A percentile compares a stretch with the other conserved stretches of the same genome.
Evolutionary conservation across 164 flowering plant species (phyloP).

Genomic region (Pachysandra terminalis): DNA sequence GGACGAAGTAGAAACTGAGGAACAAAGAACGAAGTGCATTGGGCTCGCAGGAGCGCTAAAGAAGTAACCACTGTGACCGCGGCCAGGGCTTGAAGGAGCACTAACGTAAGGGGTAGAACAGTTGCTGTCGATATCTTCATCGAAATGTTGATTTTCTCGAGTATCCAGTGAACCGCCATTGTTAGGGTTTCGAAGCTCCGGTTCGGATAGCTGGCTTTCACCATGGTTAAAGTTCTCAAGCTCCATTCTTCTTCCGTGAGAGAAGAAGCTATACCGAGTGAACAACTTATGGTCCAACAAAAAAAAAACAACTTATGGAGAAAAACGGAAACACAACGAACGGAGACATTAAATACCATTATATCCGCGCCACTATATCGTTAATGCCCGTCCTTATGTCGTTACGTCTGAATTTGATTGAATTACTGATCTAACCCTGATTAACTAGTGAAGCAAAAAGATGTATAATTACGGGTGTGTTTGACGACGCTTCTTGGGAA

Average conservation of each 20-base stretch:
- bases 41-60: slow-evolving; percentile 78
- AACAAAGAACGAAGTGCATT: slow-evolving; percentile 37
- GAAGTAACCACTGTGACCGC: slow-evolving; percentile 36
- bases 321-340: too few relatives aligned
- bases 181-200: slow-evolving; percentile 8
- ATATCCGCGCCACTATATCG: too few relatives aligned
- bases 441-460: too few relatives aligned
- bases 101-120: slow-evolving; percentile 74
- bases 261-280: not conserved
- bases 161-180: slow-evolving; percentile 8
- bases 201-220: slow-evolving; percentile 4
- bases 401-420: too few relatives aligned
- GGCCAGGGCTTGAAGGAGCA: slow-evolving; percentile 67
- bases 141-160: slow-evolving; percentile 6
- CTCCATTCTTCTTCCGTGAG: slow-evolving; percentile 5
- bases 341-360: too few relatives aligned
- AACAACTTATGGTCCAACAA: not conserved
- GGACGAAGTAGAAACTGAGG: slow-evolving; percentile 14
- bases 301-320: not conserved
- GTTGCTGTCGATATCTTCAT: slow-evolving; percentile 44
- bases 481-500: too few relatives aligned
- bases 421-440: too few relatives aligned
- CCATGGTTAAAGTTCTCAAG: slow-evolving; percentile 21
- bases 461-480: too few relatives aligned
- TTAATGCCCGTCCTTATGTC: too few relatives aligned